Evolutionary conservation across 208 protist genomes (phyloP), one percentile per base, ranked within the genome.

Genomic region (Strigomonas galati): DNA sequence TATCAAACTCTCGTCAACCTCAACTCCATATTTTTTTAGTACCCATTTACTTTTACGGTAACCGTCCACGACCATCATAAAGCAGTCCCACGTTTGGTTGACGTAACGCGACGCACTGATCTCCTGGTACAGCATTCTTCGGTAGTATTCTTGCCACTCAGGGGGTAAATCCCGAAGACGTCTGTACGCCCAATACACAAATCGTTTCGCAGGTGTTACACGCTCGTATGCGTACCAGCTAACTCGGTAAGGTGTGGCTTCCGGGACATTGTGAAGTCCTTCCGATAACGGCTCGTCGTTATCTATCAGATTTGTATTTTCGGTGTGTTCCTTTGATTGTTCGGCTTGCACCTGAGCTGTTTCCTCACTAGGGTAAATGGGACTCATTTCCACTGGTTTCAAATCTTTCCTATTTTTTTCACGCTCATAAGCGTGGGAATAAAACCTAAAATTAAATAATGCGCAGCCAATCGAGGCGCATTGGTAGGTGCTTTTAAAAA

Each of bases 51-150:
- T 72, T 44, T 95, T 95, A 17, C 81, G 64, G 64, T 95, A 95
- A 1, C 90, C 90, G 65, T 95, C 87, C 0, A 95, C 86, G 40
- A 95, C 85, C 83, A 93, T 90, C 87, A 95, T 92, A 61, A 95
- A 95, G 69, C 82, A 87, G 65, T 95, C 87, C 87, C 87, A 95
- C 15, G 86, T 88, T 54, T 92, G 85, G 66, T 91, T 92, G 17
- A 93, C 86, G 66, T 86, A 95, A 10, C 84, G 81, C 23, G 78
- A 76, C 1, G 90, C 87, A 37, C 70, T 75, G 5, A 95, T 40
- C 65, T 95, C 87, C 59, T 92, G 86, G 60, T 91, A 90, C 37
- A 93, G 64, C 87, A 95, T 89, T 17, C 87, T 69, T 35, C 90
- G 77, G 66, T 95, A 95, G 65, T 93, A 95, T 51, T 92, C 85